These are phyloP conservation scores for Tuber umbilicatum DNA, from an alignment of 495 filamentous ascomycete genomes.

Conservation along the genomic window DNA sequence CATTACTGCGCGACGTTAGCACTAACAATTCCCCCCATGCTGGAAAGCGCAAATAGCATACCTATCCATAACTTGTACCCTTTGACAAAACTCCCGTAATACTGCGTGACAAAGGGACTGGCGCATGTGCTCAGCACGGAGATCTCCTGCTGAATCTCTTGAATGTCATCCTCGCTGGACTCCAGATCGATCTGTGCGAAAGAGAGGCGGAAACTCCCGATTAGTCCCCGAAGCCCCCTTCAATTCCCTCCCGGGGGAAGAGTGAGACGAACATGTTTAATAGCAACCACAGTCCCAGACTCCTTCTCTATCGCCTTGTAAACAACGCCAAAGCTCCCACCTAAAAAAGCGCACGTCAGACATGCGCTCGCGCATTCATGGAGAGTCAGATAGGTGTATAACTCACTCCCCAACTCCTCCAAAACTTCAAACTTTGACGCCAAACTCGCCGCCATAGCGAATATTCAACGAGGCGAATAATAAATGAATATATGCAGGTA, in stretches of 20 bases:
- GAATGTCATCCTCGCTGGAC: constrained; percentile 95
- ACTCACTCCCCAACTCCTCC: constrained; percentile 41
- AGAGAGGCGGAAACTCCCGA: not conserved
- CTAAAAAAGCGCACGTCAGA: constrained; percentile 41
- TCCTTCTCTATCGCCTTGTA: constrained; percentile 61
- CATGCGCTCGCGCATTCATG: not conserved
- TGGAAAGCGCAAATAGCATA: constrained; percentile 16
- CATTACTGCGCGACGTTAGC: constrained; percentile 31
- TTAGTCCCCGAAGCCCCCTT: not conserved
- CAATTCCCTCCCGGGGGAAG: not conserved
- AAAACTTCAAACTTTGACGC: constrained; percentile 40
- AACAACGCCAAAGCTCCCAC: constrained; percentile 91
- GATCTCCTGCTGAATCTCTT: constrained; percentile 98
- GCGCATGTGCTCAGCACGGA: constrained; percentile 89
- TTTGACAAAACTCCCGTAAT: constrained; percentile 91
- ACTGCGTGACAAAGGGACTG: constrained; percentile 91
- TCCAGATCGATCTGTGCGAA: constrained; percentile 91
- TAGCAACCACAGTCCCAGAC: constrained; percentile 40
- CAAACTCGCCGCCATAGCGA: constrained; percentile 11
- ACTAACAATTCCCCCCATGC: constrained; percentile 4
- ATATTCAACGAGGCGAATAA: not conserved
- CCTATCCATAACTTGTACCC: constrained; percentile 94
- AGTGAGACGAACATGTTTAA: constrained; percentile 35
- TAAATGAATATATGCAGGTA: not conserved
- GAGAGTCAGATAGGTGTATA: not conserved